phyloP scores from a whole-genome alignment of 176 grass and related monocot genomes.

The Cenchrus fungigraminus region DNA sequence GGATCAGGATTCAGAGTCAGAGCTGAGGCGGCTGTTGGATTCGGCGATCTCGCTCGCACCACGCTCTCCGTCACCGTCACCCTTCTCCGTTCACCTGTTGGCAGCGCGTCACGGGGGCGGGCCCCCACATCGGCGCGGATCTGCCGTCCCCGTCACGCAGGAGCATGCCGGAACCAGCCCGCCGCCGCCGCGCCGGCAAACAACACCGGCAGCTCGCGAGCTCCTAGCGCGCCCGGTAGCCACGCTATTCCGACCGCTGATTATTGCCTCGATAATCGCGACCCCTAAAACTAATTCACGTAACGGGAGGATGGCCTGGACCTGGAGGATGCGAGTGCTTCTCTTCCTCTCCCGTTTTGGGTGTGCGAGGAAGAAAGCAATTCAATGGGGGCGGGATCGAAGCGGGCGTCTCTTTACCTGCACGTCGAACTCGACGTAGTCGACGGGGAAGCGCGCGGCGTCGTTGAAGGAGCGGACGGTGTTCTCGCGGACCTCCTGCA shows the following conservation, averaged over 20 bases:
- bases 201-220: no score
- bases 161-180: background rate
- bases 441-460: constrained; percentile 76
- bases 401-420: constrained; percentile 49
- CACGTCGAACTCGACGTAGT: constrained; percentile 94
- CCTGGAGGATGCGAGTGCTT: no score
- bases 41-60: background rate
- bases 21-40: background rate
- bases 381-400: no score
- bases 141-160: constrained; percentile 8
- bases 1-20: background rate
- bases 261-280: no score
- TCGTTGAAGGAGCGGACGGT: constrained; percentile 85
- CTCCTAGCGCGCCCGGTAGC: no score
- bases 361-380: no score
- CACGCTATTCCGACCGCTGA: no score
- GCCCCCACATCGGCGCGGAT: background rate
- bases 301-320: no score
- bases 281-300: no score
- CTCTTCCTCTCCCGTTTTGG: no score
- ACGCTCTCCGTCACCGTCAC: no score
- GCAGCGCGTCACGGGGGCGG: background rate
- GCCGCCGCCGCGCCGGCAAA: background rate
- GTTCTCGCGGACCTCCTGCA: constrained; percentile 93
- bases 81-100: background rate